Base-by-base conservation (phyloP, 129 eudicot genomes). In the Calendula officinalis region DNA sequence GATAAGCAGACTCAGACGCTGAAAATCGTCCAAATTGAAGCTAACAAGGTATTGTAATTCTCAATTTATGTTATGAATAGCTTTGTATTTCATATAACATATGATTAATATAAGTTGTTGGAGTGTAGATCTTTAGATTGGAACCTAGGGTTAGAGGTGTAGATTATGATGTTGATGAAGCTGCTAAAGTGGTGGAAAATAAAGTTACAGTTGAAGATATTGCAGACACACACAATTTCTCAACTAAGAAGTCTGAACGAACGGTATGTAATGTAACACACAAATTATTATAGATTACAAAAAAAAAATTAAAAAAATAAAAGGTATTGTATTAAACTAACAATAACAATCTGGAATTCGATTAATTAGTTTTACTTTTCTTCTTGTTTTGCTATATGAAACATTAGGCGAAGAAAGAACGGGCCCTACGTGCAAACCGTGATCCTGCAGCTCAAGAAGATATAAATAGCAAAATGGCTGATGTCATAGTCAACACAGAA, bases 21-120 rank as follows among this genome's bases (percentile, higher is more conserved):
- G 46, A 88, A 77, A 72, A 78, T 92, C 74, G 89, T 88, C 51
- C 98, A 88, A 0, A 79, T 92, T 77, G 86, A 84, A 57, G 71
- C 89, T 38, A 84, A 83, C 41, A 88, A 84, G 99, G 99, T 88
- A 70, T 53, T 45, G 6, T n/a, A 1, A 5, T 44, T 46, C 8
- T 12, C 33, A 37, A 13, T 27, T 60, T 32, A 16, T 38, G 12
- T 11, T 12, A n/a, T 45, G 13, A 22, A 22, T 2, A 22, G 30
- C 30, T 22, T 22, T 22, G 30, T 22, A 22, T 22, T 22, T 22
- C 30, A 22, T 22, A 13, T 48, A 49, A 32, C 36, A 30, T 52
- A 16, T 43, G 46, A 66, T 37, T 27, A 11, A 27, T 49, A 27
- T 16, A 2, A 5, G 14, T 37, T 7, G 7, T 40, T 60, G 12